These are phyloP conservation scores for Podospora didyma DNA, from an alignment of 495 filamentous ascomycete genomes.

Conservation along the genomic window DNA sequence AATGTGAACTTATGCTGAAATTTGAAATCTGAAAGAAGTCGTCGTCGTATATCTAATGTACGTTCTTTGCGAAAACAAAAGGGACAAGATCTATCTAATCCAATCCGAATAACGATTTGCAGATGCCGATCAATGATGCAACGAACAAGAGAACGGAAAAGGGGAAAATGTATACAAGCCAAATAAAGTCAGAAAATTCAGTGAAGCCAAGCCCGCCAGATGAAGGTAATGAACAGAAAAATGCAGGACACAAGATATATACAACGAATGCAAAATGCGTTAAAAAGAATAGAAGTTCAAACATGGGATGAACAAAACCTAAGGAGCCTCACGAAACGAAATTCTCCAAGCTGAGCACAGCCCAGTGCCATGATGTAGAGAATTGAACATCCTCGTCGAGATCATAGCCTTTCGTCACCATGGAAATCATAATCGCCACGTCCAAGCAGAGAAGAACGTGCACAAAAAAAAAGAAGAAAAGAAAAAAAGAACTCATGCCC, in stretches of 20 bases:
- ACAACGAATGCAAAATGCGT: neutral
- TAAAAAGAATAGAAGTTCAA: neutral
- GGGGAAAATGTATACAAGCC: neutral
- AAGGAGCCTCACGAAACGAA: too few relatives aligned
- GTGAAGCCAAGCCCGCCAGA: neutral
- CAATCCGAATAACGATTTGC: neutral
- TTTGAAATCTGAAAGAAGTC: too few relatives aligned
- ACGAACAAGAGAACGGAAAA: neutral
- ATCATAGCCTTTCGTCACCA: neutral
- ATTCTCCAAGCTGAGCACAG: conserved; percentile 3
- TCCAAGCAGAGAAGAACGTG: too few relatives aligned
- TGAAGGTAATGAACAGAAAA: neutral
- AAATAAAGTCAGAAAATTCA: neutral
- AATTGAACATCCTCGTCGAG: neutral
- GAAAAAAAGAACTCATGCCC: neutral
- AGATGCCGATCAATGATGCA: neutral
- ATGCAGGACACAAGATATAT: neutral
- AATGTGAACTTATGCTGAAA: too few relatives aligned
- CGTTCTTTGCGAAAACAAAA: too few relatives aligned
- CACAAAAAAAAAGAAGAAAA: too few relatives aligned
- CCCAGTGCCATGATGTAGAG: neutral
- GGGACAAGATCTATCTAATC: too few relatives aligned
- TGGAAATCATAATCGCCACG: neutral
- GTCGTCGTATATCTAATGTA: too few relatives aligned
- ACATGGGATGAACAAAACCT: neutral